These are phyloP conservation scores for Salix exigua DNA, from an alignment of 345 rosid species.

Conservation along the genomic window DNA sequence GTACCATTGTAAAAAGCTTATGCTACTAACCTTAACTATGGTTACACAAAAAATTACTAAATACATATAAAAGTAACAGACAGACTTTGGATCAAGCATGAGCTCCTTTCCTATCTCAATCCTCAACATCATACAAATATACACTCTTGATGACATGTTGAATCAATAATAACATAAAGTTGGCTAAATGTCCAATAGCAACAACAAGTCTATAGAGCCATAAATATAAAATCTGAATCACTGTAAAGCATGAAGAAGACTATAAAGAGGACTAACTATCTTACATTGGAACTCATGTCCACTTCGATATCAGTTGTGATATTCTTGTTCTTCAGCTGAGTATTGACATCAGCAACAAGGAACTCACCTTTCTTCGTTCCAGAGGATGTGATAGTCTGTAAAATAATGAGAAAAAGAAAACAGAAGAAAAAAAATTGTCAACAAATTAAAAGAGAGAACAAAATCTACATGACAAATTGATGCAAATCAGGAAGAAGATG, in stretches of 20 bases:
- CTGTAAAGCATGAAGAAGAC: not conserved
- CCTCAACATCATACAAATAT: not conserved
- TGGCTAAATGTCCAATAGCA: not conserved
- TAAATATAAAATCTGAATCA: too few relatives aligned
- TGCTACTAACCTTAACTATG: not conserved
- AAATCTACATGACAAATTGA: not conserved
- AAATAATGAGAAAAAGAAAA: not conserved
- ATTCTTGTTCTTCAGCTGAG: slow-evolving; percentile 89
- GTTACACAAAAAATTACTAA: not conserved
- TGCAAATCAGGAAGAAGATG: too few relatives aligned
- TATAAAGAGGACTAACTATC: not conserved
- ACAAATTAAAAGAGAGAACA: not conserved
- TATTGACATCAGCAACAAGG: slow-evolving; percentile 72
- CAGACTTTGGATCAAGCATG: not conserved
- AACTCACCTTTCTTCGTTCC: slow-evolving; percentile 77
- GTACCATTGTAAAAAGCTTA: not conserved
- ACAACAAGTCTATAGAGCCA: not conserved
- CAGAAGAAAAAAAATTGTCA: not conserved
- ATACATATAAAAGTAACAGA: too few relatives aligned
- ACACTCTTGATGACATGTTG: not conserved
- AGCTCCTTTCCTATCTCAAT: not conserved
- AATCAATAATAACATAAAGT: not conserved
- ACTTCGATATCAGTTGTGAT: slow-evolving; percentile 85
- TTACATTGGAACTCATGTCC: slow-evolving; percentile 61
- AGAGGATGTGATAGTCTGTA: slow-evolving; percentile 68